Conservation (phyloP, 495 filamentous ascomycete species). For the Podospora didyma region DNA sequence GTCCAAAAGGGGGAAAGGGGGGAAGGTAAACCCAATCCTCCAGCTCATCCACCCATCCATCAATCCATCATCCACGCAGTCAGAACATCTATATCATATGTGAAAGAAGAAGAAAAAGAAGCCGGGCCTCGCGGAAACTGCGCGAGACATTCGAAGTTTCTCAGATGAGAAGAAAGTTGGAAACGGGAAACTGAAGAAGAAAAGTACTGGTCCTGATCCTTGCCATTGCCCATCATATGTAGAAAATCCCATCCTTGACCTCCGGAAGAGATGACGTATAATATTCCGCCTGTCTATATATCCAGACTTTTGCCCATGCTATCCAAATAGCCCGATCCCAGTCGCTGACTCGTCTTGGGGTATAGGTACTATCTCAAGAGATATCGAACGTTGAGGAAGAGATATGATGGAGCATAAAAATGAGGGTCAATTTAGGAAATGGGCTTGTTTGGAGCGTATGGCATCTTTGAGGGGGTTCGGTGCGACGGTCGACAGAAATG, state of each 20-base stretch:
- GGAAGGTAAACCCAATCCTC: neutral
- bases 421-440: neutral
- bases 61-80: neutral
- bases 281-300: neutral
- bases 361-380: slow-evolving; percentile 89
- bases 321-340: neutral
- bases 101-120: neutral
- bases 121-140: too few relatives aligned
- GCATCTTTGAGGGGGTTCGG: neutral
- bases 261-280: too few relatives aligned
- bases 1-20: neutral
- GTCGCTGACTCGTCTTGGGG: slow-evolving; percentile 7
- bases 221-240: too few relatives aligned
- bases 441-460: neutral
- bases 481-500: neutral
- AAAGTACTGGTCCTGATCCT: too few relatives aligned
- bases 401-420: slow-evolving; percentile 56
- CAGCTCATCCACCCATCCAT: neutral
- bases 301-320: neutral
- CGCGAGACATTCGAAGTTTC: too few relatives aligned
- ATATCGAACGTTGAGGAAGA: slow-evolving; percentile 81
- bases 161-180: neutral
- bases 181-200: neutral
- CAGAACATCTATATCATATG: neutral
- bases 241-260: too few relatives aligned